phyloP scores from a whole-genome alignment of 306 rosid genomes.

The Glycyrrhiza uralensis region DNA sequence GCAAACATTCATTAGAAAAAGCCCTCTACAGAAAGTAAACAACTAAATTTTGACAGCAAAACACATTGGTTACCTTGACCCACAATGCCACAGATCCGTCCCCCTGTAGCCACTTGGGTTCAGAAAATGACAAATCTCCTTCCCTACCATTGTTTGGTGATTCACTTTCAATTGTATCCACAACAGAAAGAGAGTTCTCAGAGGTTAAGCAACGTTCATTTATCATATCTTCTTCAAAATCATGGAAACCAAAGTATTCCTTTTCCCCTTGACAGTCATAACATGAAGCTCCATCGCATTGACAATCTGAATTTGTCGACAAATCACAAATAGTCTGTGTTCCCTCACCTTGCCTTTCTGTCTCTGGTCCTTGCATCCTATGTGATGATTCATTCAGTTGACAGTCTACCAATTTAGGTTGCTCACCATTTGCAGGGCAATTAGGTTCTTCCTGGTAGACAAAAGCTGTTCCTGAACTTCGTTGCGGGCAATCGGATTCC shows the following conservation, averaged over 20 bases:
- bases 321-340: constrained; percentile 31
- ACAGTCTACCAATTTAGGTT: constrained; percentile 37
- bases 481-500: constrained; percentile 64
- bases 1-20: background rate
- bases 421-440: constrained; percentile 44
- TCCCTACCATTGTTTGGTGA: constrained; percentile 57
- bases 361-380: constrained; percentile 40
- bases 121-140: constrained; percentile 63
- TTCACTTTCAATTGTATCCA: constrained; percentile 59
- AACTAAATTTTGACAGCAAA: constrained; percentile 9
- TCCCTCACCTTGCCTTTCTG: constrained; percentile 43
- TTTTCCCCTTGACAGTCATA: constrained; percentile 46
- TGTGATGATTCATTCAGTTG: constrained; percentile 32
- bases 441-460: constrained; percentile 45
- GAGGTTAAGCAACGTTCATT: constrained; percentile 48
- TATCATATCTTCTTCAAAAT: constrained; percentile 48
- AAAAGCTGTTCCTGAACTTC: constrained; percentile 47
- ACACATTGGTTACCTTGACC: constrained; percentile 73
- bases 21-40: background rate
- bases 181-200: constrained; percentile 49
- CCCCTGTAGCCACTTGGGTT: constrained; percentile 83
- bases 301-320: constrained; percentile 44
- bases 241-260: constrained; percentile 45
- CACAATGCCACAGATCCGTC: constrained; percentile 89
- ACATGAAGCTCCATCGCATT: constrained; percentile 50